Percentiles rank a stretch among this genome's conserved stretches.
phyloP scores from a whole-genome alignment of 768 basidiomycete species.

The Rhodotorula kratochvilovae region DNA sequence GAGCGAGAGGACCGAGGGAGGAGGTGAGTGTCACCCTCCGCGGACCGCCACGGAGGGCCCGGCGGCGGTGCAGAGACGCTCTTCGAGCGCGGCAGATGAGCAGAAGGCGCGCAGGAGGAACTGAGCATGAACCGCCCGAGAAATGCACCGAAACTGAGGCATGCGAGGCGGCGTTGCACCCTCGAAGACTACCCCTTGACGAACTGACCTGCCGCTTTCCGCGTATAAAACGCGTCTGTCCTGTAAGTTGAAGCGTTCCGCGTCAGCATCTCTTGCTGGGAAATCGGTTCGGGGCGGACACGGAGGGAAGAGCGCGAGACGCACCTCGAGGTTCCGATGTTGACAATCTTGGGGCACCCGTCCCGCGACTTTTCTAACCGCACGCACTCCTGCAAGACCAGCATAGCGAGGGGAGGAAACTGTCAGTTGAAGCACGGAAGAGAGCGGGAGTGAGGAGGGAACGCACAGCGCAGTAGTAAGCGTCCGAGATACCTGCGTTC shows the following conservation, averaged over 20 bases:
- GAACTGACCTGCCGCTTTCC: slow-evolving; percentile 30
- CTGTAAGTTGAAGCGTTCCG: slow-evolving; percentile 1
- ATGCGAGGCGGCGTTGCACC: background rate
- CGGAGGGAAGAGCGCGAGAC: slow-evolving; percentile 48
- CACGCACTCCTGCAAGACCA: slow-evolving; percentile 42
- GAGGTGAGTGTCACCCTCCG: background rate
- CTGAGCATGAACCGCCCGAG: no score
- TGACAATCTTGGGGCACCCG: slow-evolving; percentile 97
- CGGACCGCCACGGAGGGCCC: no score
- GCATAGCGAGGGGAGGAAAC: background rate
- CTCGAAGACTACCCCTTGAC: slow-evolving; percentile 7
- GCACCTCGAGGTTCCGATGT: slow-evolving; percentile 64
- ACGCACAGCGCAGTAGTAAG: slow-evolving; percentile 95
- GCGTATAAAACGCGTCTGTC: slow-evolving; percentile 29
- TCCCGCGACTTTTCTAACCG: slow-evolving; percentile 94
- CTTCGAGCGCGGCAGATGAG: no score
- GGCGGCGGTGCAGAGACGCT: no score
- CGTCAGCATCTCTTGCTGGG: no score
- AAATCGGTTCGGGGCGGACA: no score
- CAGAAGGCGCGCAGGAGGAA: no score
- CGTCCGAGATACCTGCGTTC: slow-evolving; percentile 86
- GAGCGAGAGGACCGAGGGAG: background rate
- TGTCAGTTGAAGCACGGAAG: background rate
- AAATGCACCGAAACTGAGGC: background rate
- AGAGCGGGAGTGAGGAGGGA: slow-evolving; percentile 51